Evolutionary conservation across 1,284 basidiomycete species (phyloP).

Genomic region (Exobasidium cylindrosporum): DNA sequence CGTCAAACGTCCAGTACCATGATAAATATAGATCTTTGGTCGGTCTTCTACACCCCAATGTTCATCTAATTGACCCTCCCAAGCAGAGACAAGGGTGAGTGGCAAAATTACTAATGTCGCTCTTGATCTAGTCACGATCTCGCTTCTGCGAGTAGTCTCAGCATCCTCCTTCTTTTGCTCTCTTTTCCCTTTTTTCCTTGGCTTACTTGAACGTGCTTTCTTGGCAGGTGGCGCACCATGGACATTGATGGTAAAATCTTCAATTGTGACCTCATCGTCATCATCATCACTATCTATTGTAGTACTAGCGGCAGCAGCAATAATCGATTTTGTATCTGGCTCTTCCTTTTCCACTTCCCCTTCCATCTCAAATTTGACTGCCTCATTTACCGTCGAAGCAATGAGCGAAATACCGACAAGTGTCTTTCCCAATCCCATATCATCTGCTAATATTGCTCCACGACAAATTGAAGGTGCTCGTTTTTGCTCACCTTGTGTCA

Average conservation of each 20-base stretch:
- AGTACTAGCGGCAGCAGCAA: too few relatives aligned
- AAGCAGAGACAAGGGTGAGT: slow-evolving; percentile 91
- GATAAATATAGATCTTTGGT: slow-evolving; percentile 82
- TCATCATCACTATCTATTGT: slow-evolving; percentile 17
- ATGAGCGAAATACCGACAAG: slow-evolving; percentile 87
- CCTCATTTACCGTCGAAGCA: slow-evolving; percentile 74
- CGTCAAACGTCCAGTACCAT: slow-evolving; percentile 81
- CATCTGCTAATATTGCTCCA: slow-evolving; percentile 74
- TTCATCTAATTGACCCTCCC: slow-evolving; percentile 96
- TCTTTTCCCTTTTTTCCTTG: slow-evolving; percentile 60
- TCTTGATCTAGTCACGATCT: slow-evolving; percentile 63
- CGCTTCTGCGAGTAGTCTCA: slow-evolving; percentile 30
- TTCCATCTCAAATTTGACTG: slow-evolving; percentile 51
- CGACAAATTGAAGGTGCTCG: slow-evolving; percentile 68
- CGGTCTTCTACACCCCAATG: slow-evolving; percentile 60
- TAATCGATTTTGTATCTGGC: too few relatives aligned
- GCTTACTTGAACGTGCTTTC: slow-evolving; percentile 21
- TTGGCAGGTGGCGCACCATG: slow-evolving; percentile 42
- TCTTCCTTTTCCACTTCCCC: background rate
- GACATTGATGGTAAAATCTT: slow-evolving; percentile 18
- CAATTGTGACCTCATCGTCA: slow-evolving; percentile 14
- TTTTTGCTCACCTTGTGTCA: slow-evolving; percentile 74
- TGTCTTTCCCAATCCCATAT: slow-evolving; percentile 94
- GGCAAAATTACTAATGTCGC: slow-evolving; percentile 96
- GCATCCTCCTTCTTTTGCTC: slow-evolving; percentile 21